phyloP scores from a whole-genome alignment of 305 asterid genomes.

The Euphrasia arctica region DNA sequence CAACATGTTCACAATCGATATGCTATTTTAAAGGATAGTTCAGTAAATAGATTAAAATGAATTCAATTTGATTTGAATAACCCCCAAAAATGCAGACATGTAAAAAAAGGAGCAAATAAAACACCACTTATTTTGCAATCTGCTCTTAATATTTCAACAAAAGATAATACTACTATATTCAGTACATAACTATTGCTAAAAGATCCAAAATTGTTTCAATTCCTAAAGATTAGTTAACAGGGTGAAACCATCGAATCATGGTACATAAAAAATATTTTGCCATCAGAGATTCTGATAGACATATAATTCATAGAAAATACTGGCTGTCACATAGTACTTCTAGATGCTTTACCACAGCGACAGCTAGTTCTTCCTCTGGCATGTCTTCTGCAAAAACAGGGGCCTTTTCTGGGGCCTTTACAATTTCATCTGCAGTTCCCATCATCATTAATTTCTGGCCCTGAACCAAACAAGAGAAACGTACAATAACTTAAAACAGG shows the following conservation, averaged over 20 bases:
- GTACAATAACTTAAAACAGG: constrained; percentile 16
- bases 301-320: constrained; percentile 9
- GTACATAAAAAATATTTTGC: background rate
- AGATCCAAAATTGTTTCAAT: constrained; percentile 1
- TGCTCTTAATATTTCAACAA: constrained; percentile 7
- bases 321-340: constrained; percentile 12
- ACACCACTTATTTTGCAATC: background rate
- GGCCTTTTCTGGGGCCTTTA: constrained; percentile 94
- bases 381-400: constrained; percentile 89
- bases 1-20: constrained; percentile 1
- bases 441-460: constrained; percentile 99
- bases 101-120: background rate
- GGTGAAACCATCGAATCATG: background rate
- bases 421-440: constrained; percentile 98
- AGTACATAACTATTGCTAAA: background rate
- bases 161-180: constrained; percentile 1
- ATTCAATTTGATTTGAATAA: constrained; percentile 14
- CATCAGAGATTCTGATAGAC: constrained; percentile 4
- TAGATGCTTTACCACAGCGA: constrained; percentile 55
- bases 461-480: constrained; percentile 35
- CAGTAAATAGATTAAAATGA: constrained; percentile 1
- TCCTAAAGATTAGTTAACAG: constrained; percentile 2
- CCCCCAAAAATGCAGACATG: constrained; percentile 11
- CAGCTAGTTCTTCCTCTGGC: constrained; percentile 89
- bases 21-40: constrained; percentile 4